phyloP scores from a whole-genome alignment of 176 grass and related monocot genomes.

The Triticum turgidum region DNA sequence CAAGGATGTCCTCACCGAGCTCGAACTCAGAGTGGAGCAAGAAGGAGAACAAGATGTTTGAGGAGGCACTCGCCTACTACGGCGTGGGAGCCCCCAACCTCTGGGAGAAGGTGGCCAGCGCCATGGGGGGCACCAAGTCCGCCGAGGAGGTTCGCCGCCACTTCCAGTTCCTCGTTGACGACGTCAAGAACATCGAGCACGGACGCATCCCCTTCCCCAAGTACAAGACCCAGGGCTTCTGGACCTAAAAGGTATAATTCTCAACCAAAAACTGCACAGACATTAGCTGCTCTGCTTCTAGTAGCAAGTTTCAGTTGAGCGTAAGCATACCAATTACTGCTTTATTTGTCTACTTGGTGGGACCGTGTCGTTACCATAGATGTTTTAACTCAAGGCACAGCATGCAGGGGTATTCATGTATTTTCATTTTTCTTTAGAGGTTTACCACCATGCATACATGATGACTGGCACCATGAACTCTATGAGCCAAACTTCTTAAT shows the following conservation, averaged over 20 bases:
- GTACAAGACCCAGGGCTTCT: slow-evolving; percentile 60
- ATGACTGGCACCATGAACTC: background rate
- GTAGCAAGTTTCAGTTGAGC: background rate
- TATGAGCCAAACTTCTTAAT: background rate
- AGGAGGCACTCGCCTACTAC: slow-evolving; percentile 69
- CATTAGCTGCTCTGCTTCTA: background rate
- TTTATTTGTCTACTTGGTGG: background rate
- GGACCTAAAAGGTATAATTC: slow-evolving; percentile 30
- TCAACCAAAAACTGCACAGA: background rate
- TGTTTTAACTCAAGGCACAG: no score
- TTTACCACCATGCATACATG: slow-evolving; percentile 19
- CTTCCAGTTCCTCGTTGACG: slow-evolving; percentile 60
- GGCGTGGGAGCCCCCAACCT: slow-evolving; percentile 72
- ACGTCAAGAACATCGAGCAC: slow-evolving; percentile 58
- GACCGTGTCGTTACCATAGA: no score
- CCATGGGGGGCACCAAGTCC: slow-evolving; percentile 72
- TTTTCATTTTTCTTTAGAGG: slow-evolving; percentile 8
- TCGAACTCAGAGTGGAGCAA: slow-evolving; percentile 46
- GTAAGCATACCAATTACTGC: background rate
- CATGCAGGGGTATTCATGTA: slow-evolving; percentile 7
- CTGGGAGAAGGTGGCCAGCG: slow-evolving; percentile 85
- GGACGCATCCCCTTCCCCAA: slow-evolving; percentile 50
- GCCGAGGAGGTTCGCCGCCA: slow-evolving; percentile 78
- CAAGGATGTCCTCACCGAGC: slow-evolving; percentile 44
- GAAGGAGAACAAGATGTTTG: slow-evolving; percentile 88